A percentile compares a stretch with the other conserved stretches of the same genome.
Evolutionary conservation across 352 stramenopile genomes (phyloP).

Genomic region (Phytophthora parvispora): DNA sequence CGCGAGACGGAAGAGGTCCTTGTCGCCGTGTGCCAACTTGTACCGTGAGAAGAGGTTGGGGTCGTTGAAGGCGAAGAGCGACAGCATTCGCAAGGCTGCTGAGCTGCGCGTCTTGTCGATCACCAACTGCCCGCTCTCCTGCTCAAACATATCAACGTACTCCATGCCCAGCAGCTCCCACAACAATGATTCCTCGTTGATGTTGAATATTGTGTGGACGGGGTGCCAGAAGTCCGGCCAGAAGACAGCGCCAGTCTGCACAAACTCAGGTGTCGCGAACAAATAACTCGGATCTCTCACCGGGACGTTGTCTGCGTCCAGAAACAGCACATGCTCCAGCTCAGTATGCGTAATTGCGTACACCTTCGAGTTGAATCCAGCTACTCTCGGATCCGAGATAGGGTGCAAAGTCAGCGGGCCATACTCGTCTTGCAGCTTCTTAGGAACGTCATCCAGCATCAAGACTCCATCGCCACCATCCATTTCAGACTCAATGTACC

Average conservation of each 20-base stretch:
- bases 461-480: not conserved
- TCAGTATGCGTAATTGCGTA: not conserved
- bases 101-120: not conserved
- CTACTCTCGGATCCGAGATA: not conserved
- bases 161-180: constrained; percentile 6
- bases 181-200: not conserved
- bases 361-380: not conserved
- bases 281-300: constrained; percentile 3
- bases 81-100: not conserved
- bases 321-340: not conserved
- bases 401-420: not conserved
- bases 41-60: constrained; percentile 47
- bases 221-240: constrained; percentile 11
- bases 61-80: constrained; percentile 51
- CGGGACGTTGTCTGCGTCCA: constrained; percentile 6
- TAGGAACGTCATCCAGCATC: not conserved
- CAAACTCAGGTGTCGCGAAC: not conserved
- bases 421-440: not conserved
- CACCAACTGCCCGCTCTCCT: constrained; percentile 4
- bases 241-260: constrained; percentile 5
- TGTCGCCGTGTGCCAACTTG: constrained; percentile 60
- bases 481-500: not conserved
- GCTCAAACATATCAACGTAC: constrained; percentile 10
- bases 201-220: constrained; percentile 5
- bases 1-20: constrained; percentile 67